Base-by-base conservation (phyloP, 140 eudicot species). In the Stevia rebaudiana region DNA sequence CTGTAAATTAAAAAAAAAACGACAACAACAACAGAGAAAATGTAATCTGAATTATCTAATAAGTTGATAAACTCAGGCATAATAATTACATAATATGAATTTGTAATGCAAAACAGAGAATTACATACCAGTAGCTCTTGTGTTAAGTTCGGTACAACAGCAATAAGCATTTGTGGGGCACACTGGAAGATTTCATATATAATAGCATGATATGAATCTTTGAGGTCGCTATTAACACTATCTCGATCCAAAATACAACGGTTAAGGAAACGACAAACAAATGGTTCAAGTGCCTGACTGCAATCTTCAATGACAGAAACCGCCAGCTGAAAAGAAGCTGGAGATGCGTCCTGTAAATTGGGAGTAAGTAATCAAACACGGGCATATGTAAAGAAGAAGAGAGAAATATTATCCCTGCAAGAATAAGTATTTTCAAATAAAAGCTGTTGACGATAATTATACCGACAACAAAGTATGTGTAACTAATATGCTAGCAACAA, bases 221-320 rank as follows among this genome's bases (percentile, higher is more conserved):
- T 88, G 23, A 85, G 76, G 25, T 79, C 88, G 61, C 94, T 83
- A 50, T 65, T 68, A 50, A 83, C 81, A 59, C 78, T 74, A 70
- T 94, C 91, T 78, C 70, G 79, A 55, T 86, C 83, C 78, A 81
- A 61, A 68, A 92, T 92, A 76, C 99, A 94, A 44, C 94, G 78
- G 71, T 78, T 83, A 54, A 94, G 64, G 81, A 88, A 88, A 71
- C 80, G 80, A 76, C 90, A 71, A 72, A 94, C 77, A 57, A 50
- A 64, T 59, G 83, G 83, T 80, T 85, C 78, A 61, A 85, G 75
- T 47, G 78, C 68, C 64, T 71, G 83, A 24, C 82, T 70, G 75
- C 90, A 83, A 69, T 57, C 74, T 70, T 83, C 86, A 47, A 94
- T 71, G 50, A 94, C 94, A 75, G 90, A 75, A 63, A 78, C 83